phyloP scores from a whole-genome alignment of 805 yeast species.

The Suhomyces canberraensis region DNA sequence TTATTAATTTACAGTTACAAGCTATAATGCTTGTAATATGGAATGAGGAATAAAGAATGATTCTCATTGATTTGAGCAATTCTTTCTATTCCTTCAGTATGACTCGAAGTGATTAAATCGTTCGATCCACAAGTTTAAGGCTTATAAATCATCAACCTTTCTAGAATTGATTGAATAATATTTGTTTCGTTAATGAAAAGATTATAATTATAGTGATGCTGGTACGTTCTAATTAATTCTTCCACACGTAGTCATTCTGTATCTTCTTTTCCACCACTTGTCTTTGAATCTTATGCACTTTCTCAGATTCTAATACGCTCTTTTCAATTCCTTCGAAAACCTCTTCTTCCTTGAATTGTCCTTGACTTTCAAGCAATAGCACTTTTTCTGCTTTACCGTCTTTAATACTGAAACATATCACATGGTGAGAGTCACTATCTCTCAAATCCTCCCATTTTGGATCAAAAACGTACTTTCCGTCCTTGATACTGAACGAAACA shows the following conservation, averaged over 20 bases:
- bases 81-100: too few relatives aligned
- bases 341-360: slow-evolving; percentile 58
- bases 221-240: too few relatives aligned
- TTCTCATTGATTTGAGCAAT: too few relatives aligned
- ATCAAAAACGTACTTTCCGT: slow-evolving; percentile 29
- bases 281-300: slow-evolving; percentile 46
- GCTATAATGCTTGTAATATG: too few relatives aligned
- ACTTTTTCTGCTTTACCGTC: slow-evolving; percentile 52
- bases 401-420: slow-evolving; percentile 56
- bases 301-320: slow-evolving; percentile 48
- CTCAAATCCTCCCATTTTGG: slow-evolving; percentile 48
- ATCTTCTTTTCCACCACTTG: slow-evolving; percentile 46
- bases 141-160: too few relatives aligned
- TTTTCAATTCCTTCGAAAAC: slow-evolving; percentile 50
- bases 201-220: too few relatives aligned
- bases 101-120: too few relatives aligned
- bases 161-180: too few relatives aligned
- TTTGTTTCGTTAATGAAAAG: too few relatives aligned
- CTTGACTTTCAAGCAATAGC: slow-evolving; percentile 69
- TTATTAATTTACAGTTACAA: too few relatives aligned
- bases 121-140: too few relatives aligned
- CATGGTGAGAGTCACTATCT: slow-evolving; percentile 56
- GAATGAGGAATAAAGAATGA: too few relatives aligned
- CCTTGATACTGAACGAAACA: slow-evolving; percentile 40
- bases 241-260: slow-evolving; percentile 60